These are phyloP conservation scores for Barnettozyma vustinii DNA, from an alignment of 805 yeast species.

Conservation along the genomic window DNA sequence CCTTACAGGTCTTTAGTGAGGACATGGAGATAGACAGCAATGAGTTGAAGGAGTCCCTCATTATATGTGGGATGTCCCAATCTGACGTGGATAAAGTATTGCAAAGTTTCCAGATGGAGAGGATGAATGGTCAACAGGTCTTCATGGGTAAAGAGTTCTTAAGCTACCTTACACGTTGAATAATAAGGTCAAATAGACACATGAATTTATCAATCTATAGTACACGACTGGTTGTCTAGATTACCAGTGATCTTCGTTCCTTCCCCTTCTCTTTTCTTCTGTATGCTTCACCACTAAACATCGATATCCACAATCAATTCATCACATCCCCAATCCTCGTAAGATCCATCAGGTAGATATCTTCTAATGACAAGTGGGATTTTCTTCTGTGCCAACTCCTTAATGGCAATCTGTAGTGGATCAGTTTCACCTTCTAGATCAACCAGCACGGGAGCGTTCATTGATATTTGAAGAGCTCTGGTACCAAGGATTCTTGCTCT, in stretches of 20 bases:
- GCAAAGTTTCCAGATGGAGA: constrained; percentile 23
- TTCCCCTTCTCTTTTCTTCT: background rate
- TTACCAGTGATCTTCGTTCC: background rate
- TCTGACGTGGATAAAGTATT: constrained; percentile 36
- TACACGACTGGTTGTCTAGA: background rate
- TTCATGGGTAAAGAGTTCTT: constrained; percentile 64
- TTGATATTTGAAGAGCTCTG: constrained; percentile 92
- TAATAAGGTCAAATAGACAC: background rate
- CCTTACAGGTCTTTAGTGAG: constrained; percentile 47
- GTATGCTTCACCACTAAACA: constrained; percentile 28
- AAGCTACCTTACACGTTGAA: constrained; percentile 26
- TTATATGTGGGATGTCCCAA: constrained; percentile 38
- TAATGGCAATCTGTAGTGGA: constrained; percentile 96
- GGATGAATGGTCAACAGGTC: constrained; percentile 48
- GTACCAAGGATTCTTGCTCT: constrained; percentile 97
- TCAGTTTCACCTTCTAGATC: constrained; percentile 99
- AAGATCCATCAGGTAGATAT: constrained; percentile 93
- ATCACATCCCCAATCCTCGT: constrained; percentile 98
- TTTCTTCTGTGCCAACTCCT: constrained; percentile 90
- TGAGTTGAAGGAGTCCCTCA: constrained; percentile 44
- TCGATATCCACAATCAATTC: constrained; percentile 82
- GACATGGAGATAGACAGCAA: constrained; percentile 43
- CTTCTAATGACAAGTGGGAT: constrained; percentile 94
- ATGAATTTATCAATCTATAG: background rate
- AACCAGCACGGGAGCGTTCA: constrained; percentile 97